Conservation (phyloP, 306 rosid species). For the Astragalus membranaceus region DNA sequence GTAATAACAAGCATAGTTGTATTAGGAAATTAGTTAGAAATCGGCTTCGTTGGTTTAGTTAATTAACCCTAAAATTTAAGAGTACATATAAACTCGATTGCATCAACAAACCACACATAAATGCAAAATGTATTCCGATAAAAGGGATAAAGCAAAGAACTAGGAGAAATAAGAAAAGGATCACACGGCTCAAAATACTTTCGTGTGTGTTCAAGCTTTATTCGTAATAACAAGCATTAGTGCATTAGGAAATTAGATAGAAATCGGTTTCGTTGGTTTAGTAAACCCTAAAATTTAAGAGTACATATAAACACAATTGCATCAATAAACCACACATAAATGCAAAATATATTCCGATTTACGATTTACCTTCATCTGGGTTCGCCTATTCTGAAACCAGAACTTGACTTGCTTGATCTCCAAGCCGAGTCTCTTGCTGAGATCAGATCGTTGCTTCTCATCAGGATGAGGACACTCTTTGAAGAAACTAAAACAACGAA, state of each 20-base stretch:
- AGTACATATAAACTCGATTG: background rate
- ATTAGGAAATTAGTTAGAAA: too few relatives aligned
- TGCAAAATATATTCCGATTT: background rate
- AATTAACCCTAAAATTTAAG: too few relatives aligned
- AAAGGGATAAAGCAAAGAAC: too few relatives aligned
- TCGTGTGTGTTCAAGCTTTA: too few relatives aligned
- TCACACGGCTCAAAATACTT: too few relatives aligned
- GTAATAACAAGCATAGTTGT: too few relatives aligned
- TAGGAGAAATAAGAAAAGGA: too few relatives aligned
- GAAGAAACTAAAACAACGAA: constrained; percentile 54
- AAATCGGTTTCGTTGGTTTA: too few relatives aligned
- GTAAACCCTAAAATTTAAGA: too few relatives aligned
- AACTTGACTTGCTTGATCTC: constrained; percentile 85
- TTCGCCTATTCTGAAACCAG: constrained; percentile 93
- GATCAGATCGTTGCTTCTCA: constrained; percentile 84
- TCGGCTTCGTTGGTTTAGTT: too few relatives aligned
- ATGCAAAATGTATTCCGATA: background rate
- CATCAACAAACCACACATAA: background rate
- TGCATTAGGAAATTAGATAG: too few relatives aligned
- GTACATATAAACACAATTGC: background rate
- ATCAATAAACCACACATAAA: background rate
- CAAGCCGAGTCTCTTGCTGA: constrained; percentile 62
- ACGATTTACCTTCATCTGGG: constrained; percentile 76
- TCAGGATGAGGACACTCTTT: constrained; percentile 92
- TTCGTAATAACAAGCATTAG: too few relatives aligned